A percentile compares a stretch with the other conserved stretches of the same genome.
Conservation (phyloP, 495 filamentous ascomycete species). For the Tricharina praecox region DNA sequence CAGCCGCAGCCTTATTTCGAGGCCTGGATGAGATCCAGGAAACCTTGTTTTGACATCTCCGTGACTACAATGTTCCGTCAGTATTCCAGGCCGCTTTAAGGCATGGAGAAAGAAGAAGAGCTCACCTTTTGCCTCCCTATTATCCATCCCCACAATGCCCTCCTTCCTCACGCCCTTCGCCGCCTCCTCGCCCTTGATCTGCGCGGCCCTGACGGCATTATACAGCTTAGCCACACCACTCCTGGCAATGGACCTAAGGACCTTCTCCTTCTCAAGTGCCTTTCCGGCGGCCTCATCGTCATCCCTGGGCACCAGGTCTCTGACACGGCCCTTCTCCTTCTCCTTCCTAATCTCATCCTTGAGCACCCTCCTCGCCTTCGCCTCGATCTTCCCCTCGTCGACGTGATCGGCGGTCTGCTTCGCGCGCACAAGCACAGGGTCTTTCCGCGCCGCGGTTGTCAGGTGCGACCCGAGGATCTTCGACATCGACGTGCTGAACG, state of each 20-base stretch:
- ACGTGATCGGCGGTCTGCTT: conserved; percentile 46
- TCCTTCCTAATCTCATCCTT: conserved; percentile 66
- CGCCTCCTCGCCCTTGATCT: conserved; percentile 37
- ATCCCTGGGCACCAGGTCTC: conserved; percentile 50
- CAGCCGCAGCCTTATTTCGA: conserved; percentile 18
- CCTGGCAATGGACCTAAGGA: conserved; percentile 24
- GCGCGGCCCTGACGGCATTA: conserved; percentile 82
- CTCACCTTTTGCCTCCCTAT: conserved; percentile 24
- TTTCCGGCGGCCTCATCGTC: conserved; percentile 30
- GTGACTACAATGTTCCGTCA: conserved; percentile 40
- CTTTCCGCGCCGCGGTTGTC: conserved; percentile 55
- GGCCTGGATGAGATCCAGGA: conserved; percentile 62
- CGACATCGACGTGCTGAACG: conserved; percentile 78
- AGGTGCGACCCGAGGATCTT: conserved; percentile 82
- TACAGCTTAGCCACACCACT: conserved; percentile 42
- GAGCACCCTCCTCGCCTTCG: conserved; percentile 58
- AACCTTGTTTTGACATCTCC: conserved; percentile 92
- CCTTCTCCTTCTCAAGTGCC: conserved; percentile 58
- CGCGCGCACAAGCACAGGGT: conserved; percentile 78
- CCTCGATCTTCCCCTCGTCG: conserved; percentile 59
- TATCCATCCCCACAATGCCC: conserved; percentile 35
- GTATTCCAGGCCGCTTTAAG: too few relatives aligned
- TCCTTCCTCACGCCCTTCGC: conserved; percentile 31
- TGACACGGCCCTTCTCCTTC: conserved; percentile 70
- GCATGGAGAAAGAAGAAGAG: neutral